Conservation (phyloP, 345 rosid genomes). For the Raphanus raphanistrum region DNA sequence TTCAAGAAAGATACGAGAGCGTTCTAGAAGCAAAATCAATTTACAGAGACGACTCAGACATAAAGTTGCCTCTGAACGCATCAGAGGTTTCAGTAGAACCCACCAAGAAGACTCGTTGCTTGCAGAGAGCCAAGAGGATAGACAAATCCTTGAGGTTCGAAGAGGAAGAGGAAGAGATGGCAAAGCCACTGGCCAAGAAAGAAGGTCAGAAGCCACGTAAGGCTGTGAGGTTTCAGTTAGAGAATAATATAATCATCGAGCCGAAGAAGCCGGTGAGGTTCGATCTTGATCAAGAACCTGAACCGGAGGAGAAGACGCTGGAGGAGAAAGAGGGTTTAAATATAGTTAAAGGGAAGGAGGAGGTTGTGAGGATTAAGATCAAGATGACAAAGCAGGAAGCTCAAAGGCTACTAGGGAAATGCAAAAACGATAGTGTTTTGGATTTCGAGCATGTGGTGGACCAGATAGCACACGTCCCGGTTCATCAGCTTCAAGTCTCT, state of each 20-base stretch:
- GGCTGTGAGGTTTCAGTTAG: slow-evolving; percentile 39
- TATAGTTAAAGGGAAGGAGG: slow-evolving; percentile 11
- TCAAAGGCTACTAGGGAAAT: slow-evolving; percentile 44
- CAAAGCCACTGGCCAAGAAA: slow-evolving; percentile 18
- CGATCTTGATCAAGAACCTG: background rate
- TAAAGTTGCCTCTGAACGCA: slow-evolving; percentile 22
- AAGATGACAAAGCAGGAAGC: slow-evolving; percentile 70
- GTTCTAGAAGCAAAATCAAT: slow-evolving; percentile 18
- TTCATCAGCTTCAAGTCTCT: slow-evolving; percentile 42
- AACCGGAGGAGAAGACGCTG: slow-evolving; percentile 21
- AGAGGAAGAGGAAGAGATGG: slow-evolving; percentile 37
- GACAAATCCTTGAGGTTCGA: slow-evolving; percentile 28
- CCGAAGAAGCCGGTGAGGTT: slow-evolving; percentile 15
- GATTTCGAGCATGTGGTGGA: slow-evolving; percentile 51
- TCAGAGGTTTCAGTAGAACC: slow-evolving; percentile 21
- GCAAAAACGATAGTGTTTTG: slow-evolving; percentile 54
- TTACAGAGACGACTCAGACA: slow-evolving; percentile 34
- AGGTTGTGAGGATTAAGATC: slow-evolving; percentile 53
- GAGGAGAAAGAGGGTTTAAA: slow-evolving; percentile 8
- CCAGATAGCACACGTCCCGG: slow-evolving; percentile 48
- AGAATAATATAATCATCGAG: slow-evolving; percentile 32
- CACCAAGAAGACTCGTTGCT: slow-evolving; percentile 29
- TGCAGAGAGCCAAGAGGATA: slow-evolving; percentile 36
- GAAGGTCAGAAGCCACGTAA: slow-evolving; percentile 26
- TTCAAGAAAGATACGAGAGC: slow-evolving; percentile 25